Evolutionary conservation across 1,284 basidiomycete genomes (phyloP), one percentile per base, ranked within the genome.

Genomic region (Phlebopus sp.): DNA sequence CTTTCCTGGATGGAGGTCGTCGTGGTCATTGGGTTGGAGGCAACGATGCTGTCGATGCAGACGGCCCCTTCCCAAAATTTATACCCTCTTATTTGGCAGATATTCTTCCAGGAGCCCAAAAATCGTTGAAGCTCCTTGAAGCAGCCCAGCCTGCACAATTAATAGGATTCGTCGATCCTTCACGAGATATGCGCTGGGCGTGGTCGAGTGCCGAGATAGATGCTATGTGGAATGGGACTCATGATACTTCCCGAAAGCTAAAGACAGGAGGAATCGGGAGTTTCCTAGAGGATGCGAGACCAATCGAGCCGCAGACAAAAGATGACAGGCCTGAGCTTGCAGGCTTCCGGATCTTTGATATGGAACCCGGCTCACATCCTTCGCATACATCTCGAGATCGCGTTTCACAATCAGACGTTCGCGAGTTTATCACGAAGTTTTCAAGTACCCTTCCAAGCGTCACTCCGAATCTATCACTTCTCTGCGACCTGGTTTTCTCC

Each of bases 111-210:
- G 74, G 76, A 6, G 86, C 87, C 1, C 78, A 77, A 53, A 81
- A 78, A 53, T 90, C 88, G 0, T 66, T 91, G 6, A 70, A 74
- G 23, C 68, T 91, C 3, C 70, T 90, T 0, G 73, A 71, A 41
- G 71, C 75, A 17, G 84, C 87, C 5, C 69, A 78, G 50, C 79
- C 84, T 5, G 72, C 79, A 42, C 82, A 87, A 57, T 72, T 72
- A 0, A 59, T 86, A 5, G 64, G 86, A 18, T 66, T 56, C 18
- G 52, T 55, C 4, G 54, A 62, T 9, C 44, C 53, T 7, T 67
- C 62, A 11, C 60, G 56, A 19, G 62, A 62, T n/a, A 69, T 86
- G 1, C 59, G 63, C 3, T 90, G 87, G 88, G 65, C 84, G 39
- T 91, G 88, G 88, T 75, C 75, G 0, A 63, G 71, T 45, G 65